Evolutionary conservation across 768 basidiomycete species (phyloP), one percentile per base, ranked within the genome.

Genomic region (Antrodiella citrinella): DNA sequence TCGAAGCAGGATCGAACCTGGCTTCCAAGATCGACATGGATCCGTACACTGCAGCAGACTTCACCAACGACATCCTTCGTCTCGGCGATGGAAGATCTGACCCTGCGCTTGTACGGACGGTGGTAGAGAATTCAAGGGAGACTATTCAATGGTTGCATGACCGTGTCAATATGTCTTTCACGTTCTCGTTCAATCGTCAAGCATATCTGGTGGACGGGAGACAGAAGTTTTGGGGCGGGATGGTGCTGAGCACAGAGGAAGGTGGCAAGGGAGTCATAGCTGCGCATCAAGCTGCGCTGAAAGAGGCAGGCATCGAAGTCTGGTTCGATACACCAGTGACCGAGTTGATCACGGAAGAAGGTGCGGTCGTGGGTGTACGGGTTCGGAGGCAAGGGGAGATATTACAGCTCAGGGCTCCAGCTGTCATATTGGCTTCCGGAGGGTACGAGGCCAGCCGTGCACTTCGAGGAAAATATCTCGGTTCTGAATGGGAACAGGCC

Each of bases 191-290:
- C 60, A 72, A 84, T 59, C 69, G 82, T 9, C 83, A 86, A 59
- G 83, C 84, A 9, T 86, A 84, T 62, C 72, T 79, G 48, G 75
- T 84, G 23, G 65, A 73, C 19, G 82, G 81, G 38, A 68, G 75
- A 50, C 75, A 80, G 55, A 80, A 72, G 53, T 86, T 86, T 58
- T 86, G 83, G 83, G 83, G 84, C 19, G 84, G 83, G 4, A 65
- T 86, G 65, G 80, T 74, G 7, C 69, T 84, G 21, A 72, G 75
- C 54, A 76, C 78, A n/a, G 69, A 76, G 48, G 76, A 77, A 35
- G 83, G 83, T 2, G 84, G 84, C 10, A 86, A 84, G 59, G 82
- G 84, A 1, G 64, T 86, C 10, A 81, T 86, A 47, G 67, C 59
- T 41, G 75, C 81, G 3, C 80, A 84, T 62, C 71, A 69, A 38